These are phyloP conservation scores for Chamaenerion angustifolium DNA, from an alignment of 345 rosid genomes.

Conservation along the genomic window DNA sequence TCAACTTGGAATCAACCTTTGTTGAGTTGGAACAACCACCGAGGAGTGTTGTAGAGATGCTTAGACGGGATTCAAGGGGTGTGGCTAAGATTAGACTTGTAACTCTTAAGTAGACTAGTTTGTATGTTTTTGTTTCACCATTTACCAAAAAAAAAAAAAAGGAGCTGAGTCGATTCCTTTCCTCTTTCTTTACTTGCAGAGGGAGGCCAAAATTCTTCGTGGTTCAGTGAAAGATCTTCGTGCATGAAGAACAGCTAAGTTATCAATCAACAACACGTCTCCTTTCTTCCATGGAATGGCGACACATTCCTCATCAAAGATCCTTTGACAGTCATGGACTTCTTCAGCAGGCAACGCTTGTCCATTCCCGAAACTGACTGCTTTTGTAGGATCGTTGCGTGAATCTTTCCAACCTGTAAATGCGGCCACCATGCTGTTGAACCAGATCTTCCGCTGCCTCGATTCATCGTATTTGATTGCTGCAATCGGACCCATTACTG, in stretches of 20 bases:
- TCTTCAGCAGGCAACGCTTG: slow-evolving; percentile 46
- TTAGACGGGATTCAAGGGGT: too few species aligned
- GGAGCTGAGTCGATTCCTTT: too few species aligned
- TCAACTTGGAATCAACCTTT: too few species aligned
- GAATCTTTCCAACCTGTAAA: slow-evolving; percentile 76
- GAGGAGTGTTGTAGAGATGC: too few species aligned
- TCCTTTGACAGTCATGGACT: slow-evolving; percentile 41
- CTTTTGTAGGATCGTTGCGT: slow-evolving; percentile 59
- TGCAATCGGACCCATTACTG: slow-evolving; percentile 80
- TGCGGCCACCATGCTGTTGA: slow-evolving; percentile 88
- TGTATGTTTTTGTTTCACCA: too few species aligned
- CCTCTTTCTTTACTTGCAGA: slow-evolving; percentile 58
- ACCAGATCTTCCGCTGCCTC: slow-evolving; percentile 71
- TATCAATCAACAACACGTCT: slow-evolving; percentile 59
- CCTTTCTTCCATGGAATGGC: slow-evolving; percentile 87
- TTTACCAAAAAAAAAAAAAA: too few species aligned
- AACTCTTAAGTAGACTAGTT: too few species aligned
- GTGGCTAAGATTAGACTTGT: too few species aligned
- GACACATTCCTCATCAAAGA: slow-evolving; percentile 68
- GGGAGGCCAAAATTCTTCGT: slow-evolving; percentile 70
- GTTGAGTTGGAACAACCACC: too few species aligned
- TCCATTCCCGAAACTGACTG: slow-evolving; percentile 66
- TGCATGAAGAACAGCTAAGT: slow-evolving; percentile 82
- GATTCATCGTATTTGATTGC: slow-evolving; percentile 50
- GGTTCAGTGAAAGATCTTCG: slow-evolving; percentile 64